Base-by-base conservation (phyloP, 1,139 yeast species). In the Dujonia santamariae region DNA sequence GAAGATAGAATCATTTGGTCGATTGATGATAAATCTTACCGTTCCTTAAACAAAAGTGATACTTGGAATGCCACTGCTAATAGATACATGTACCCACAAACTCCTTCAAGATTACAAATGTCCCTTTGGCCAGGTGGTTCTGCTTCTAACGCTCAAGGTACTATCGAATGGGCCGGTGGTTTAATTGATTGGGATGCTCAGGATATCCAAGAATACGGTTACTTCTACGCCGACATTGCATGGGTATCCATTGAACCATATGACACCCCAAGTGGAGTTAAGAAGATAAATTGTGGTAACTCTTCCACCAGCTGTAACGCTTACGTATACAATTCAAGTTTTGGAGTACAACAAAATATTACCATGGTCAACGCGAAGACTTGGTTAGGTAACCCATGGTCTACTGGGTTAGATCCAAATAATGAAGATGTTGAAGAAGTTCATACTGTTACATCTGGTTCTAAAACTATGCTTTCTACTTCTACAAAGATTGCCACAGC, bases 131-230 rank as follows among this genome's bases (percentile, higher is more conserved):
- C 97, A 4, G 97, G 85, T 57, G 97, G 97, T 40, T 74, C 72
- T 41, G 61, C 77, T 18, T 48, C 68, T 32, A 77, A 75, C 53
- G 79, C 78, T 24, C 60, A 65, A 30, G 97, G 97, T 55, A 90
- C 97, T 13, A 70, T 81, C 44, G 83, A 75, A 45, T 90, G 97
- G 97, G 95, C 97, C 25, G 97, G 97, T 54, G 97, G 97, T 53
- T 63, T 51, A 4, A 77, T 88, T 39, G 75, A 87, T 63, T 90
- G 97, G 97, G 63, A 81, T 56, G 72, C 92, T 21, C 58, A 68
- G 4, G 96, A 87, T 59, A 77, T 87, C 41, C 50, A 67, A 41
- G 65, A 83, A 39, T 75, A 81, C 34, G 96, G 97, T 19, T 88
- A 87, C 63, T 81, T 78, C 61, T 86, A 78, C 53, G 80, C 85